A percentile compares a stretch with the other conserved stretches of the same genome.
phyloP scores from a whole-genome alignment of 78 protist species.

The Salpingoeca rosetta region DNA sequence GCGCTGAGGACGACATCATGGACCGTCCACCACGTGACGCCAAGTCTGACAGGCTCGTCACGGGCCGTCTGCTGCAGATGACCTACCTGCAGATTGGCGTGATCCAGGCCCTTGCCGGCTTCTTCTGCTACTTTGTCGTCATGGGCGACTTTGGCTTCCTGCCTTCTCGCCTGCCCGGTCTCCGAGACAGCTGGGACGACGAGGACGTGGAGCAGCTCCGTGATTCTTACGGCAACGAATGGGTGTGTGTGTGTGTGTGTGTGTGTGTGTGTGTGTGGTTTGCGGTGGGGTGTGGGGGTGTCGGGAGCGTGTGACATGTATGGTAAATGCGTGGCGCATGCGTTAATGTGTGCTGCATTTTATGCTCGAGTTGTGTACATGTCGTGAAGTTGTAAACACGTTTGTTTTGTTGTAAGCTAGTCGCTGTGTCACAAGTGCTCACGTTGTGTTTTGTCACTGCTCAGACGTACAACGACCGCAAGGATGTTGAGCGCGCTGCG shows the following conservation, averaged over 20 bases:
- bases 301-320: too few species aligned
- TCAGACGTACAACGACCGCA: too few species aligned
- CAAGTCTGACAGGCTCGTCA: slow-evolving; percentile 62
- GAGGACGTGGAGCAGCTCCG: neutral
- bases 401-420: too few species aligned
- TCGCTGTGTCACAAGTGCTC: too few species aligned
- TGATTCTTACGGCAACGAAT: neutral
- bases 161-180: neutral
- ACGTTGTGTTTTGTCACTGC: too few species aligned
- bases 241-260: too few species aligned
- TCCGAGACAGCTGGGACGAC: slow-evolving; percentile 14
- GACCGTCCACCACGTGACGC: slow-evolving; percentile 72
- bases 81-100: slow-evolving; percentile 73
- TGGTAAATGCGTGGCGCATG: too few species aligned
- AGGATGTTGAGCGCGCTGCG: slow-evolving; percentile 27
- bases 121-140: slow-evolving; percentile 47
- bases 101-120: slow-evolving; percentile 72
- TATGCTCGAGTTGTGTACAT: too few species aligned
- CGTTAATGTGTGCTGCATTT: too few species aligned
- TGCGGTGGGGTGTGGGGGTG: too few species aligned
- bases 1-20: slow-evolving; percentile 84
- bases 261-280: too few species aligned
- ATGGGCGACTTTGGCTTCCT: slow-evolving; percentile 11
- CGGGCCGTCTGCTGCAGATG: slow-evolving; percentile 41
- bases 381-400: too few species aligned